Conservation (phyloP, 2,329 filamentous ascomycete genomes). For the Ilyonectria destructans region DNA sequence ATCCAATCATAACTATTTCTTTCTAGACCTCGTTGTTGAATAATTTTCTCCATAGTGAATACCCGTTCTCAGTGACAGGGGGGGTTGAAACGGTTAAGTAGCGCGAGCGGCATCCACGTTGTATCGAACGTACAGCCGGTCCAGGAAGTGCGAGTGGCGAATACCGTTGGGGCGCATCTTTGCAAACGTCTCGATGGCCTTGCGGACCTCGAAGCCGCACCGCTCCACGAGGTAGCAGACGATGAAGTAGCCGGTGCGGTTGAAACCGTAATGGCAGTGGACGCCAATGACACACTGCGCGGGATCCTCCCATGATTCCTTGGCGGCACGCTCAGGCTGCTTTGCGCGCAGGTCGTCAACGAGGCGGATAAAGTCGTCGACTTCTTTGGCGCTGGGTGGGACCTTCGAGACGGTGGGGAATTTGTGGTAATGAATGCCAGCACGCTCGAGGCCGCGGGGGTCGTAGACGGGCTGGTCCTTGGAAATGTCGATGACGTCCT, state of each 20-base stretch:
- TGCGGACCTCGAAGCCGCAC: conserved; percentile 79
- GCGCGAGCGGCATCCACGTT: conserved; percentile 48
- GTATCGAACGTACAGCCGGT: conserved; percentile 87
- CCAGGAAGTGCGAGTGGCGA: conserved; percentile 89
- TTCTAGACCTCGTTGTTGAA: background rate
- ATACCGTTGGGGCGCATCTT: conserved; percentile 85
- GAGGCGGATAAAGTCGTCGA: conserved; percentile 69
- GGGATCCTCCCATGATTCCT: conserved; percentile 60
- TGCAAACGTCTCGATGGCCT: conserved; percentile 86
- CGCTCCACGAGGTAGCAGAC: conserved; percentile 92
- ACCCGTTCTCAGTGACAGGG: background rate
- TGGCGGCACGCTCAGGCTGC: conserved; percentile 58
- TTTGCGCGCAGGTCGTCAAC: conserved; percentile 74
- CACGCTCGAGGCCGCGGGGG: conserved; percentile 77
- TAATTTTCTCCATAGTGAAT: background rate
- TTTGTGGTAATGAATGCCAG: conserved; percentile 83
- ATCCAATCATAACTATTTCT: conserved; percentile 6
- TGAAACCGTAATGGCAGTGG: conserved; percentile 97
- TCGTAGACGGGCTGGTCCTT: conserved; percentile 94
- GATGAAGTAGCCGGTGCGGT: conserved; percentile 93
- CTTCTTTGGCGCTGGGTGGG: conserved; percentile 75
- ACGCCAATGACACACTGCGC: conserved; percentile 77
- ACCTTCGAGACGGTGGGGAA: conserved; percentile 94
- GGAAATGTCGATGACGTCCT: conserved; percentile 90
- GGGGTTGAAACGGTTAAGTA: background rate